These are phyloP conservation scores for Pythium sukuiense DNA, from an alignment of 352 stramenopile genomes.

Conservation along the genomic window DNA sequence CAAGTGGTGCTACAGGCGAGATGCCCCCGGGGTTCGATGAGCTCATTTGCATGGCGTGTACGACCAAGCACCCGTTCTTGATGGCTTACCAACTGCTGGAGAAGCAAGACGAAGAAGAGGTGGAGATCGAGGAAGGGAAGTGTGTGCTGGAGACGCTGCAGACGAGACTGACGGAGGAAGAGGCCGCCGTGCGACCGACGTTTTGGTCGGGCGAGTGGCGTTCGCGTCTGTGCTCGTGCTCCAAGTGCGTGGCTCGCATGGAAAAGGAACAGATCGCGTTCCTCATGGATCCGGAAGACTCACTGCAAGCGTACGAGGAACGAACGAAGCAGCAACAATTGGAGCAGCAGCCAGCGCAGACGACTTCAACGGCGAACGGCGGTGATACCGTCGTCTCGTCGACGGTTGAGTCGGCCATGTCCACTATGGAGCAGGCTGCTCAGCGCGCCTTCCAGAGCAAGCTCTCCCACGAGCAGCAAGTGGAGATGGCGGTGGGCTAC, in stretches of 20 bases:
- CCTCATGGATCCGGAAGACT: slow-evolving; percentile 60
- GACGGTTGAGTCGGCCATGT: background rate
- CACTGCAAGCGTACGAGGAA: slow-evolving; percentile 65
- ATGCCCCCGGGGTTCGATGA: slow-evolving; percentile 56
- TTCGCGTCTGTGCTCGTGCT: slow-evolving; percentile 52
- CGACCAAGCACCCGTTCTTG: slow-evolving; percentile 63
- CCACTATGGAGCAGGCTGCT: slow-evolving; percentile 29
- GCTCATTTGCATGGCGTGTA: slow-evolving; percentile 64
- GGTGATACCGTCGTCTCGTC: background rate
- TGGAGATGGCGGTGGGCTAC: slow-evolving; percentile 75
- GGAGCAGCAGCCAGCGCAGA: background rate
- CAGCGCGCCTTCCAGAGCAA: slow-evolving; percentile 52
- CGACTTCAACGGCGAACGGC: background rate
- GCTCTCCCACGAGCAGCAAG: slow-evolving; percentile 67
- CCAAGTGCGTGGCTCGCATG: slow-evolving; percentile 46
- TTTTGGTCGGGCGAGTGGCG: slow-evolving; percentile 73
- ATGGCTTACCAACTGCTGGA: slow-evolving; percentile 51
- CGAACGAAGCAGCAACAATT: slow-evolving; percentile 33
- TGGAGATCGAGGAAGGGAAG: slow-evolving; percentile 15
- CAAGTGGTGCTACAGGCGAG: background rate
- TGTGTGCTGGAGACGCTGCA: slow-evolving; percentile 36
- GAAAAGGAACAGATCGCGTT: slow-evolving; percentile 56
- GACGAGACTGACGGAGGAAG: slow-evolving; percentile 20
- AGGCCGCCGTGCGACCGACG: slow-evolving; percentile 31
- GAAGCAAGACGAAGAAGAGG: slow-evolving; percentile 16